These are phyloP conservation scores for Aspergillus ustus DNA, from an alignment of 2,329 filamentous ascomycete genomes.

Conservation along the genomic window DNA sequence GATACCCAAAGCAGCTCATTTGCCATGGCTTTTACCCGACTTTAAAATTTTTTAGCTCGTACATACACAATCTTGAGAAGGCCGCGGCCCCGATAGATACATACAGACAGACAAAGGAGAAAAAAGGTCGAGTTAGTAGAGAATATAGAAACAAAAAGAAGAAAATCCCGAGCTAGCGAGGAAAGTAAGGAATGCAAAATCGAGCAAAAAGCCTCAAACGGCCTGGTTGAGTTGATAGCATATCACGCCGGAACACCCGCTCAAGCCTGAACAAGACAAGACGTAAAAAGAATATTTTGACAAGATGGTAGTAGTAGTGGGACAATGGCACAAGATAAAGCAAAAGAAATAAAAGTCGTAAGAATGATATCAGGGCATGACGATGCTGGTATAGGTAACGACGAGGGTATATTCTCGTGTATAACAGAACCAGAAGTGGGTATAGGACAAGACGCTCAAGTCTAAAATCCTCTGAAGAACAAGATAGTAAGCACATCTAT, in stretches of 20 bases:
- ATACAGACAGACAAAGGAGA: constrained; percentile 10
- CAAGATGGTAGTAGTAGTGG: constrained; percentile 22
- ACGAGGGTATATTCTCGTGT: not conserved
- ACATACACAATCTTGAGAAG: constrained; percentile 22
- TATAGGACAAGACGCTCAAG: not conserved
- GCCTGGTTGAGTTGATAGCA: constrained; percentile 19
- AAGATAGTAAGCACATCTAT: constrained; percentile 16
- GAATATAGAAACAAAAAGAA: not conserved
- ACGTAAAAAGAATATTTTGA: constrained; percentile 29
- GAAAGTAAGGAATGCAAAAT: constrained; percentile 1
- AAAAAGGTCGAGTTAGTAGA: not conserved
- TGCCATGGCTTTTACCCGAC: not conserved
- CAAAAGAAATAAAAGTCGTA: constrained; percentile 28
- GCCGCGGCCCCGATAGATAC: constrained; percentile 4
- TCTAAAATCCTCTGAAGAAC: constrained; percentile 10
- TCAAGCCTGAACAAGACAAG: constrained; percentile 18
- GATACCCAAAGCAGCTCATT: not conserved
- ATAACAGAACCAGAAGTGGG: not conserved
- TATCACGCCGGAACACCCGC: constrained; percentile 28
- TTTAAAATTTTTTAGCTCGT: constrained; percentile 11
- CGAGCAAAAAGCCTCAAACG: constrained; percentile 18
- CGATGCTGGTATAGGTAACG: not conserved
- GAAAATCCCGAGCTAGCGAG: not conserved
- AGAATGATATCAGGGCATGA: not conserved
- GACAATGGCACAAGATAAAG: constrained; percentile 26